Evolutionary conservation across 805 yeast species (phyloP).

Genomic region (Jamesozyma rosinii): DNA sequence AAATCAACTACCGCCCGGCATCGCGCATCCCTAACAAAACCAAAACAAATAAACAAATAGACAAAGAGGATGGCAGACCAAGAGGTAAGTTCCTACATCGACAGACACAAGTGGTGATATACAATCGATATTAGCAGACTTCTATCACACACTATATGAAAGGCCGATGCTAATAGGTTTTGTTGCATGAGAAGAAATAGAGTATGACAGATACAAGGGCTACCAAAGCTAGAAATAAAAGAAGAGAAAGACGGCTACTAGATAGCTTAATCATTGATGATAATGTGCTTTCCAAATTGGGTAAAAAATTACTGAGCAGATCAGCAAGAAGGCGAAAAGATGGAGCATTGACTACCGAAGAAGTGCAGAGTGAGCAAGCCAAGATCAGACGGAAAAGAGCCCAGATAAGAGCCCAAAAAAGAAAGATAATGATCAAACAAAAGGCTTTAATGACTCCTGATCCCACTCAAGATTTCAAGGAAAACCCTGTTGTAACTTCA

Average conservation of each 20-base stretch:
- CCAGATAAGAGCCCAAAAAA: neutral
- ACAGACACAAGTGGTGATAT: neutral
- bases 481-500: no score
- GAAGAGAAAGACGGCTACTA: constrained; percentile 5
- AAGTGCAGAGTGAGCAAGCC: no score
- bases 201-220: neutral
- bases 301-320: neutral
- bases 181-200: neutral
- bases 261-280: constrained; percentile 19
- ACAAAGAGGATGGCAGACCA: no score
- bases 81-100: no score
- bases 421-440: neutral
- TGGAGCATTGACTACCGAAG: neutral
- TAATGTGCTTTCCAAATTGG: constrained; percentile 18
- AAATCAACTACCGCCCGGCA: no score
- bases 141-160: neutral
- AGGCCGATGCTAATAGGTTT: neutral
- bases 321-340: neutral
- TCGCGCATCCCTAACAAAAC: neutral
- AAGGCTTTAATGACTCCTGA: no score
- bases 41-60: neutral
- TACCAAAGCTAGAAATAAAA: neutral
- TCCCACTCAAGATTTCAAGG: no score
- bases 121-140: neutral
- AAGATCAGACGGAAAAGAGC: no score